Conservation (phyloP, 805 yeast genomes). For the Priceomyces melissophilus region DNA sequence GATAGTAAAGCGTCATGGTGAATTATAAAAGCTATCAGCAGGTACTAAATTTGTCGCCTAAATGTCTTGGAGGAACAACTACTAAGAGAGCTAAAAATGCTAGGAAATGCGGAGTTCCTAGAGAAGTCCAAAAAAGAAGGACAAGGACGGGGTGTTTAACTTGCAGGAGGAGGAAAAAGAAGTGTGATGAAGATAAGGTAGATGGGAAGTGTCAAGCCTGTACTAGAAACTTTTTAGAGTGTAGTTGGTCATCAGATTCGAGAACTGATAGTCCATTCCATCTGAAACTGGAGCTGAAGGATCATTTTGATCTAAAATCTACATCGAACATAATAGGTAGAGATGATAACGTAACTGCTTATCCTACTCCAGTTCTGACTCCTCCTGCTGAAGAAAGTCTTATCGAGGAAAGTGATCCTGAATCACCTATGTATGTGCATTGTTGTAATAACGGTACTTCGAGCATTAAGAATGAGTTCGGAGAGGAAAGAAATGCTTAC, state of each 20-base stretch:
- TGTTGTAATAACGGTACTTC: slow-evolving; percentile 5
- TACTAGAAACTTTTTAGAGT: slow-evolving; percentile 41
- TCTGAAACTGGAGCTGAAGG: too few relatives aligned
- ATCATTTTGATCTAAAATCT: neutral
- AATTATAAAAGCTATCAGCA: slow-evolving; percentile 37
- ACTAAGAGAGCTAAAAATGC: slow-evolving; percentile 16
- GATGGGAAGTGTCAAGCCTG: slow-evolving; percentile 46
- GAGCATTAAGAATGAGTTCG: neutral
- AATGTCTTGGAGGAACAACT: slow-evolving; percentile 12
- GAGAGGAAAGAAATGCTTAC: slow-evolving; percentile 4
- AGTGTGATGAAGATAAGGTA: slow-evolving; percentile 51
- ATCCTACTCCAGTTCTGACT: slow-evolving; percentile 31
- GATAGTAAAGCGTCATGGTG: slow-evolving; percentile 10
- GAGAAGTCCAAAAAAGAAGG: slow-evolving; percentile 21
- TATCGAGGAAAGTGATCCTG: slow-evolving; percentile 13
- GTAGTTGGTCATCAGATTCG: slow-evolving; percentile 36
- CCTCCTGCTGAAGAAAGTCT: slow-evolving; percentile 17
- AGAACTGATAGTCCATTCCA: neutral
- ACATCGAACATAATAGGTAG: neutral
- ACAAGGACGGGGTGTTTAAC: slow-evolving; percentile 56
- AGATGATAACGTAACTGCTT: slow-evolving; percentile 15
- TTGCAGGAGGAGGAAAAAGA: slow-evolving; percentile 62
- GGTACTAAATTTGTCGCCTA: slow-evolving; percentile 28
- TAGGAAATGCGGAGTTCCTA: neutral
- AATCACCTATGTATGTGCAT: slow-evolving; percentile 3